These are phyloP conservation scores for Wickerhamiella kazuoi DNA, from an alignment of 805 yeast species.

Conservation along the genomic window DNA sequence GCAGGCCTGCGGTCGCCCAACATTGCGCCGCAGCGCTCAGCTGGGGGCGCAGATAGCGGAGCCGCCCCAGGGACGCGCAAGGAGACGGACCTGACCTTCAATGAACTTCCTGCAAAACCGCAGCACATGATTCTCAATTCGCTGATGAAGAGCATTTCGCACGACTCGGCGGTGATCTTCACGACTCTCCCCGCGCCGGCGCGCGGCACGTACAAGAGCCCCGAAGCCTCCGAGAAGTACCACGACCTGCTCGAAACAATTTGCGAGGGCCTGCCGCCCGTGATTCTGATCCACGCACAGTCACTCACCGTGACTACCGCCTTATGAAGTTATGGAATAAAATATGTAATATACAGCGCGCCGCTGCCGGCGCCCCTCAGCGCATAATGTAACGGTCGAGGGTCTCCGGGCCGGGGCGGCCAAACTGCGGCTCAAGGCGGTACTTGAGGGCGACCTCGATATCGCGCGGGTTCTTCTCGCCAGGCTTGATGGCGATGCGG, in stretches of 20 bases:
- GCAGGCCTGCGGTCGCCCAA: background rate
- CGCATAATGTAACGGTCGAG: slow-evolving; percentile 57
- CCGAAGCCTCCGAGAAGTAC: slow-evolving; percentile 54
- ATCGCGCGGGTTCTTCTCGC: slow-evolving; percentile 66
- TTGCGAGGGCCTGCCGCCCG: slow-evolving; percentile 71
- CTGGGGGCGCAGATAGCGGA: slow-evolving; percentile 29
- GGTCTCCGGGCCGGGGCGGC: slow-evolving; percentile 35
- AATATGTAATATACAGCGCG: background rate
- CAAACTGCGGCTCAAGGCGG: slow-evolving; percentile 19
- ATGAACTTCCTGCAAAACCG: slow-evolving; percentile 78
- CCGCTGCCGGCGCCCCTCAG: slow-evolving; percentile 19
- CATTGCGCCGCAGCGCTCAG: background rate
- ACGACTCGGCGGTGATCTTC: slow-evolving; percentile 54
- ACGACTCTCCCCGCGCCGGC: slow-evolving; percentile 84
- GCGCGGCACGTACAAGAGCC: slow-evolving; percentile 59
- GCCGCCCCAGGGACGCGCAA: slow-evolving; percentile 24
- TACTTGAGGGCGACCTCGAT: slow-evolving; percentile 60
- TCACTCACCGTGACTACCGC: slow-evolving; percentile 95
- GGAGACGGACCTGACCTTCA: slow-evolving; percentile 32
- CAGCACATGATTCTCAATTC: slow-evolving; percentile 83
- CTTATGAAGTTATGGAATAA: slow-evolving; percentile 24
- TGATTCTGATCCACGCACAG: slow-evolving; percentile 69
- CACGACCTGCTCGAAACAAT: slow-evolving; percentile 60
- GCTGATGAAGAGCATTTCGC: slow-evolving; percentile 51
- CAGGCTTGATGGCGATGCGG: slow-evolving; percentile 57